Conservation (phyloP, 495 filamentous ascomycete species). For the Aspergillus steynii region DNA sequence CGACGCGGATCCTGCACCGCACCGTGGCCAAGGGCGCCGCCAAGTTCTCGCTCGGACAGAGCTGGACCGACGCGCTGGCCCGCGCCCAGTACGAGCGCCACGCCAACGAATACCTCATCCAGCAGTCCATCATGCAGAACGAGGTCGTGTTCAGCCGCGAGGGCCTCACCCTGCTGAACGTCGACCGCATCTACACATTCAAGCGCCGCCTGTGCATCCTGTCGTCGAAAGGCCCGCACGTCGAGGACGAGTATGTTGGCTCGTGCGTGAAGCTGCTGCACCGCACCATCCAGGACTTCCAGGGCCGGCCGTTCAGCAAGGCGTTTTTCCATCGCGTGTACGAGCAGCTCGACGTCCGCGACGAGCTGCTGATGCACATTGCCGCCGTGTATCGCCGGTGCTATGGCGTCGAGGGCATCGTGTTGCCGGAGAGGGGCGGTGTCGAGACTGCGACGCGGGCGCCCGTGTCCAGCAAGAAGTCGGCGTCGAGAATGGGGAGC, state of each 20-base stretch:
- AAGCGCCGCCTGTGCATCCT: constrained; percentile 63
- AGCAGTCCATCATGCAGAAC: constrained; percentile 66
- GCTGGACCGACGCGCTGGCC: constrained; percentile 43
- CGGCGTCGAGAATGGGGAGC: background rate
- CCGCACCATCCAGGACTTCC: constrained; percentile 59
- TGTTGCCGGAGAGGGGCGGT: constrained; percentile 27
- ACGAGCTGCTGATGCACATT: constrained; percentile 55
- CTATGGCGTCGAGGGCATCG: constrained; percentile 51
- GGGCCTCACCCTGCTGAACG: constrained; percentile 63
- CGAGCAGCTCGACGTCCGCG: constrained; percentile 58
- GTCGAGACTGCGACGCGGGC: constrained; percentile 16
- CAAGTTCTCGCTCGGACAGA: constrained; percentile 46
- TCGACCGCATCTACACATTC: constrained; percentile 74
- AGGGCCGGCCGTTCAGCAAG: constrained; percentile 57
- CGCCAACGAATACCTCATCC: constrained; percentile 55
- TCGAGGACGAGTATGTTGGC: constrained; percentile 40
- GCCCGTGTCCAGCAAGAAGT: background rate
- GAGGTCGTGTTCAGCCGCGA: constrained; percentile 70
- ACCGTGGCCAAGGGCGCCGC: constrained; percentile 41
- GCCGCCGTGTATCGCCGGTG: constrained; percentile 58
- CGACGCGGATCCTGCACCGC: constrained; percentile 41
- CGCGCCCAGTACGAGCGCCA: constrained; percentile 40
- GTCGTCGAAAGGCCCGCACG: constrained; percentile 33
- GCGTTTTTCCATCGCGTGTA: constrained; percentile 62
- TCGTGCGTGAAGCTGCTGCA: constrained; percentile 59